These are phyloP conservation scores for Kluyveromyces starmeri DNA, from an alignment of 805 yeast genomes.

Conservation along the genomic window DNA sequence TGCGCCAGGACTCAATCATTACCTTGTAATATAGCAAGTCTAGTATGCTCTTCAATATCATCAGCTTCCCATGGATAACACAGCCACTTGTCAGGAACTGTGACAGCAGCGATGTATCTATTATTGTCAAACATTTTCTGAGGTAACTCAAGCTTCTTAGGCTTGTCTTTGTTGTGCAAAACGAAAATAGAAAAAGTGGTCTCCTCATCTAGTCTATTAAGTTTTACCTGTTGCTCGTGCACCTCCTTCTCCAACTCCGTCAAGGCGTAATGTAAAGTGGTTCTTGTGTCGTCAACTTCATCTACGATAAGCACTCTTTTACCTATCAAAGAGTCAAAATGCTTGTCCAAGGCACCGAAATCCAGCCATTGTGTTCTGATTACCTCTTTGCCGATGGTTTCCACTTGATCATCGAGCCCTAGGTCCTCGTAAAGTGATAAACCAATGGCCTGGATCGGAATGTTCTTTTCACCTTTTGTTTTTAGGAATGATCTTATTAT, in stretches of 20 bases:
- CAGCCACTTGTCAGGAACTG: slow-evolving; percentile 73
- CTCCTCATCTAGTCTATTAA: slow-evolving; percentile 48
- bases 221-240: slow-evolving; percentile 45
- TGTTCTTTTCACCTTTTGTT: slow-evolving; percentile 50
- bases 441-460: slow-evolving; percentile 65
- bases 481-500: slow-evolving; percentile 57
- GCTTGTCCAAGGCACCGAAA: slow-evolving; percentile 59
- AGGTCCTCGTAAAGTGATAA: slow-evolving; percentile 54
- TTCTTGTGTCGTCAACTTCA: slow-evolving; percentile 89
- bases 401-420: slow-evolving; percentile 36
- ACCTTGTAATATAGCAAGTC: slow-evolving; percentile 57
- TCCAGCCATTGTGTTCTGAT: slow-evolving; percentile 88
- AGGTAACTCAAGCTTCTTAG: slow-evolving; percentile 69
- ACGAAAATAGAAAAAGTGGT: slow-evolving; percentile 73
- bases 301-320: slow-evolving; percentile 76
- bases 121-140: slow-evolving; percentile 51
- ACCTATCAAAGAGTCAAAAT: slow-evolving; percentile 70
- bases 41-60: slow-evolving; percentile 73
- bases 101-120: slow-evolving; percentile 63
- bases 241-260: slow-evolving; percentile 58
- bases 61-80: slow-evolving; percentile 87
- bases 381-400: slow-evolving; percentile 65
- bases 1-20: slow-evolving; percentile 38
- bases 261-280: slow-evolving; percentile 78
- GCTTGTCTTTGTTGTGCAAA: slow-evolving; percentile 74